phyloP scores from a whole-genome alignment of 768 basidiomycete species.

The Phylloporus sp. region DNA sequence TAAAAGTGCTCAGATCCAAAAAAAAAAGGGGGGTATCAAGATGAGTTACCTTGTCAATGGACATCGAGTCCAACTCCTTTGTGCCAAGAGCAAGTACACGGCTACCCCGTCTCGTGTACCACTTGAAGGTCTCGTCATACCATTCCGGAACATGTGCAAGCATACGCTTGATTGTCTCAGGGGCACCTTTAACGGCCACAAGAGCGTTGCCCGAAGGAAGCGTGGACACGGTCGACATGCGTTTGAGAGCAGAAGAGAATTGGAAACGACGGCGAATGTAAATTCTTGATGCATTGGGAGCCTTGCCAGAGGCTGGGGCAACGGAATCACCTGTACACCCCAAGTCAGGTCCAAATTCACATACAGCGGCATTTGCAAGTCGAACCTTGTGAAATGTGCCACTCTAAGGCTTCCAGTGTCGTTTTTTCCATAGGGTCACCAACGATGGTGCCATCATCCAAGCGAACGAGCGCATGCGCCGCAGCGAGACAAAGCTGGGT shows the following conservation, averaged over 20 bases:
- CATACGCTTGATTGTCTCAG: slow-evolving; percentile 94
- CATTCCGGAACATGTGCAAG: slow-evolving; percentile 63
- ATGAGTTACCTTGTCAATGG: slow-evolving; percentile 58
- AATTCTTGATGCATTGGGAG: slow-evolving; percentile 57
- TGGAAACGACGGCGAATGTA: slow-evolving; percentile 90
- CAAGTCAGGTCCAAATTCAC: not conserved
- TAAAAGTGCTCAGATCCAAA: slow-evolving; percentile 25
- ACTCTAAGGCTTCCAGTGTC: slow-evolving; percentile 85
- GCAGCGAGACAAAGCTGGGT: slow-evolving; percentile 88
- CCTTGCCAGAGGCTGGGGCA: slow-evolving; percentile 47
- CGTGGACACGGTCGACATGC: slow-evolving; percentile 90
- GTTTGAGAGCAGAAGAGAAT: slow-evolving; percentile 94
- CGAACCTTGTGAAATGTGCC: slow-evolving; percentile 73
- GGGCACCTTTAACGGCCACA: slow-evolving; percentile 90
- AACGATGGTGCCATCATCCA: slow-evolving; percentile 92
- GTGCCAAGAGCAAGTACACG: slow-evolving; percentile 89
- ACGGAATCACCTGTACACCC: slow-evolving; percentile 55
- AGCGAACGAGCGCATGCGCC: slow-evolving; percentile 89
- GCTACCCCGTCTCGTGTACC: slow-evolving; percentile 89
- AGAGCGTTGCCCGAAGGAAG: slow-evolving; percentile 58
- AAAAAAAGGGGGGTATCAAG: not conserved
- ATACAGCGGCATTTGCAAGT: not conserved
- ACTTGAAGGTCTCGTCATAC: slow-evolving; percentile 95
- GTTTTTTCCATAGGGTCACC: slow-evolving; percentile 99
- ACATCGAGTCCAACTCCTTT: slow-evolving; percentile 75